Conservation (phyloP, 2,329 filamentous ascomycete genomes). For the Sphaceloma murrayae region DNA sequence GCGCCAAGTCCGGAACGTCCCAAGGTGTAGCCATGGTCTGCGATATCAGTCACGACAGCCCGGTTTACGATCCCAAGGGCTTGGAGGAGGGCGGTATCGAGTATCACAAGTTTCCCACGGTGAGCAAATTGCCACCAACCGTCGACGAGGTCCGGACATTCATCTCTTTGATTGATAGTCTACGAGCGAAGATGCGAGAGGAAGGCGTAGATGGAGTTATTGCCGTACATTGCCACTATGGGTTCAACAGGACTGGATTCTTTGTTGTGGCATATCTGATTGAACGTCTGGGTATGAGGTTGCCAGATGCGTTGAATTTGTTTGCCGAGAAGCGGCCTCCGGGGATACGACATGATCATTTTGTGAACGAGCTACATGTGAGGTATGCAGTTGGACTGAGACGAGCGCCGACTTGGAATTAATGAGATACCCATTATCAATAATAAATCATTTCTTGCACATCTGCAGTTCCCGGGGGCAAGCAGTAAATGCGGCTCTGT, state of each 20-base stretch:
- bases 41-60: slow-evolving; percentile 83
- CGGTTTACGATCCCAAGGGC: slow-evolving; percentile 68
- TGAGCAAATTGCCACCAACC: slow-evolving; percentile 78
- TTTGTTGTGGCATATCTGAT: slow-evolving; percentile 87
- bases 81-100: slow-evolving; percentile 37
- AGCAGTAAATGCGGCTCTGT: not conserved
- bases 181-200: slow-evolving; percentile 30
- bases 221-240: slow-evolving; percentile 90
- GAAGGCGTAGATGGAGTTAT: slow-evolving; percentile 41
- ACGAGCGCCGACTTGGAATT: slow-evolving; percentile 20
- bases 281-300: slow-evolving; percentile 60
- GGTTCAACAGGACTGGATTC: slow-evolving; percentile 89
- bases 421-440: slow-evolving; percentile 1
- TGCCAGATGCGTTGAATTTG: slow-evolving; percentile 68
- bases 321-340: slow-evolving; percentile 66
- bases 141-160: slow-evolving; percentile 52
- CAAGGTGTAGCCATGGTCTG: slow-evolving; percentile 46
- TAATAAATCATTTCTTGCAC: too few relatives aligned
- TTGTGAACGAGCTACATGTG: slow-evolving; percentile 73
- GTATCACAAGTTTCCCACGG: slow-evolving; percentile 76
- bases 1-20: slow-evolving; percentile 52
- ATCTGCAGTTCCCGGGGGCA: too few relatives aligned
- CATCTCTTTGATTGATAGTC: slow-evolving; percentile 46
- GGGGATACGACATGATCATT: slow-evolving; percentile 83
- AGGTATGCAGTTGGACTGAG: slow-evolving; percentile 54